Base-by-base conservation (phyloP, 225 moss, liverwort and hornwort genomes). In the Asterella californica region DNA sequence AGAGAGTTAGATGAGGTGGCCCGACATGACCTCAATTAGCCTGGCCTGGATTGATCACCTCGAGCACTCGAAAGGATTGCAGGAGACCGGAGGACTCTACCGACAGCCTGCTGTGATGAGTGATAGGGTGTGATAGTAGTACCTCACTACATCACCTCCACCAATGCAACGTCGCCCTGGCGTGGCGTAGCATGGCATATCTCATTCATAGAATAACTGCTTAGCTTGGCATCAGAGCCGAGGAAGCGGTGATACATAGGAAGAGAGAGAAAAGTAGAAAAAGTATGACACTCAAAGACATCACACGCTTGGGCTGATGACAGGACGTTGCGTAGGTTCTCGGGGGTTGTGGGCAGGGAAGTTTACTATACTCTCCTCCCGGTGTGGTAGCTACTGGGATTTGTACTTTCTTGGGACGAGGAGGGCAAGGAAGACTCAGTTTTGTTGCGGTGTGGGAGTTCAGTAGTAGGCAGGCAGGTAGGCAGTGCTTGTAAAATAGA, bases 121-220 rank as follows among this genome's bases (percentile, higher is more conserved):
- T 18, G 12, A 34, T 30, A n/a, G 10, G 65, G 30, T 30, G 65
- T 30, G 65, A n/a, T 65, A 65, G 17, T 33, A 30, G 17, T 33
- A 30, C 57, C 57, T 57, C 57, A 57, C 57, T 17, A 17, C 11
- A 57, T 9, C 61, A 33, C 65, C 65, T 65, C 65, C 65, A 65
- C 65, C 65, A 34, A 65, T 30, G 65, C 65, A 33, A 65, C 65
- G 65, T 65, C 32, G 65, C 17, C 65, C 65, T 30, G 65, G 65
- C 65, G 27, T 62, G 52, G 61, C 24, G 61, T 62, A 62, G 61
- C 61, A 65, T 65, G 65, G 65, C 65, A 65, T 65, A 33, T 10
- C 65, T 30, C 32, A 65, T 30, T 17, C 5, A 34, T 30, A 30
- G 29, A 9, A 34, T 34, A 65, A 65, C 27, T 30, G 65, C 65